Evolutionary conservation across 2,329 filamentous ascomycete species (phyloP).

Genomic region (Dendrostoma leiphaemia): DNA sequence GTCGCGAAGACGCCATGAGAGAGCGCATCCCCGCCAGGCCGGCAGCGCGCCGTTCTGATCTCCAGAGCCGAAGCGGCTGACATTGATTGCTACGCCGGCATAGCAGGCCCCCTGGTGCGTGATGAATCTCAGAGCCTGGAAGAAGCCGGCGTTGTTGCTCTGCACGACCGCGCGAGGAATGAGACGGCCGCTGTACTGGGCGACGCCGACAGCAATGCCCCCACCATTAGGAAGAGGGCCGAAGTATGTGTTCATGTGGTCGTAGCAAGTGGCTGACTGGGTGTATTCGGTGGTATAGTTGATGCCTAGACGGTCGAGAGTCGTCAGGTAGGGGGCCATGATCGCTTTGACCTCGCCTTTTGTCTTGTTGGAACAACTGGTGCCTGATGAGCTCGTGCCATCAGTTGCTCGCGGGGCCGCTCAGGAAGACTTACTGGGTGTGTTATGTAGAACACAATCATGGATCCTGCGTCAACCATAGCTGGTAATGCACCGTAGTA

Average conservation of each 20-base stretch:
- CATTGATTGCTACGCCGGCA: constrained; percentile 29
- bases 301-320: constrained; percentile 36
- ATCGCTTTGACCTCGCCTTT: constrained; percentile 39
- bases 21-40: constrained; percentile 35
- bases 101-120: constrained; percentile 31
- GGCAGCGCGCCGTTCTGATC: constrained; percentile 37
- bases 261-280: constrained; percentile 30
- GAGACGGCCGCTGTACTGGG: constrained; percentile 41
- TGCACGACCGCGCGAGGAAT: constrained; percentile 33
- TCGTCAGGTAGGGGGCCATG: constrained; percentile 43
- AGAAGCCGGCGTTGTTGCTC: constrained; percentile 14
- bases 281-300: constrained; percentile 35
- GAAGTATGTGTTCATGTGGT: constrained; percentile 42
- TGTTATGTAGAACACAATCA: constrained; percentile 24
- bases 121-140: constrained; percentile 29
- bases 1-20: constrained; percentile 30
- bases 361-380: constrained; percentile 43
- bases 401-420: too few relatives aligned
- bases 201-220: constrained; percentile 49
- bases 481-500: constrained; percentile 24
- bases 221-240: constrained; percentile 41
- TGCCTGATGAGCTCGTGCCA: too few relatives aligned
- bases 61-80: constrained; percentile 15
- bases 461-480: constrained; percentile 25
- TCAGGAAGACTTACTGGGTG: neutral